These are phyloP conservation scores for Leccinum griseonigrum DNA, from an alignment of 1,284 basidiomycete species.

Conservation along the genomic window DNA sequence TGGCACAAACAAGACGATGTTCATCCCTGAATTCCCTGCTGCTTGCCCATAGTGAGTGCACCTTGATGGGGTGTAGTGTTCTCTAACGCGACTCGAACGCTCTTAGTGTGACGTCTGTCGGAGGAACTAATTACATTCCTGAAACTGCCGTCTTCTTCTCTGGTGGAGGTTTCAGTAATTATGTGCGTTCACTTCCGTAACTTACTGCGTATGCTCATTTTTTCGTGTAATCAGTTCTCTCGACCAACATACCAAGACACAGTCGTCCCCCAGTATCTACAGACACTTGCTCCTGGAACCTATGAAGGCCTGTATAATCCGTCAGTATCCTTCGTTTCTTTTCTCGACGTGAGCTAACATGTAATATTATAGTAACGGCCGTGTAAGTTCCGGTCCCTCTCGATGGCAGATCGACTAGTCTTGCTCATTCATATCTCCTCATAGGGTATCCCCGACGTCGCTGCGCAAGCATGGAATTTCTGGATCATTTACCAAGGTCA, in stretches of 20 bases:
- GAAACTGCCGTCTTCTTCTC: constrained; percentile 57
- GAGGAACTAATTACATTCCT: constrained; percentile 54
- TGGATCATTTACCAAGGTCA: constrained; percentile 12
- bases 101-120: constrained; percentile 55
- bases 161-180: constrained; percentile 62
- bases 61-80: not conserved
- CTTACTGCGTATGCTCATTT: not conserved
- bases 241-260: constrained; percentile 19
- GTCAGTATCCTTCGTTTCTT: constrained; percentile 31
- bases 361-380: constrained; percentile 26
- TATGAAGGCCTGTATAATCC: constrained; percentile 61
- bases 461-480: constrained; percentile 43
- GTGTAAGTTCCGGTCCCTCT: constrained; percentile 28
- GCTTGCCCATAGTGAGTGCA: constrained; percentile 40
- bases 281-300: constrained; percentile 42
- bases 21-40: constrained; percentile 59
- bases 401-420: constrained; percentile 22
- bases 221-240: constrained; percentile 11
- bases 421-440: constrained; percentile 23
- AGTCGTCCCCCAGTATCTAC: constrained; percentile 37
- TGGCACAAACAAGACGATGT: constrained; percentile 49
- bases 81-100: not conserved
- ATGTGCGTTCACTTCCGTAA: constrained; percentile 16
- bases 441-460: constrained; percentile 59
- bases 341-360: not conserved